phyloP scores from a whole-genome alignment of 495 filamentous ascomycete genomes.

The Schizothecium vesticola region DNA sequence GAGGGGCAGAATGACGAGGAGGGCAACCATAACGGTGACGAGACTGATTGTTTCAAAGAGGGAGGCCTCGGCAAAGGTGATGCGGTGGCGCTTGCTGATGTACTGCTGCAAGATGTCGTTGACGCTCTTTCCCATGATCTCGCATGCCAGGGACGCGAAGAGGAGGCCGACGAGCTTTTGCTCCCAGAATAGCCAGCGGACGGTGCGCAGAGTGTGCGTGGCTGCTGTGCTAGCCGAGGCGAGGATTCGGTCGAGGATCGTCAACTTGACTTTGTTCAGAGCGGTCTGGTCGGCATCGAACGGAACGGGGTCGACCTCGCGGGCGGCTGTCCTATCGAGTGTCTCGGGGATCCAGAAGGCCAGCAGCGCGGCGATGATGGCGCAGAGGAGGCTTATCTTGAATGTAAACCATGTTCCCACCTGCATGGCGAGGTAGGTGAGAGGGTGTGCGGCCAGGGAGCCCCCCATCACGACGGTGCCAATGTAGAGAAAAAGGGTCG shows the following conservation, averaged over 20 bases:
- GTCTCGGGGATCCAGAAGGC: constrained; percentile 2
- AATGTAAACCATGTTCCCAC: constrained; percentile 2
- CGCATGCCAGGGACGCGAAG: neutral
- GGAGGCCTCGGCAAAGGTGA: neutral
- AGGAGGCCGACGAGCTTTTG: constrained; percentile 8
- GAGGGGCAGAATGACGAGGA: neutral
- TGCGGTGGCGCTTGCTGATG: neutral
- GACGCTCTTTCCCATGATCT: neutral
- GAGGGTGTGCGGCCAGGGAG: neutral
- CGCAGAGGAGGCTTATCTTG: neutral
- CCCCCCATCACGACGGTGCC: neutral
- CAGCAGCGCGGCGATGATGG: neutral
- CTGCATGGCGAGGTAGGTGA: constrained; percentile 3
- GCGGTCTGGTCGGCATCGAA: neutral
- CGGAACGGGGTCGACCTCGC: neutral
- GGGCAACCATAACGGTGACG: neutral
- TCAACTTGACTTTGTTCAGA: neutral
- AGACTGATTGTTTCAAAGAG: neutral
- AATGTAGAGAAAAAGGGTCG: neutral
- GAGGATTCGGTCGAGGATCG: neutral
- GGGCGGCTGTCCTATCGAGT: neutral
- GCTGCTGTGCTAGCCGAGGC: neutral
- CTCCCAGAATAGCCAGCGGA: constrained; percentile 5
- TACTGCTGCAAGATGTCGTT: neutral
- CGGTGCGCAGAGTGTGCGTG: neutral